Percentiles rank a stretch among this genome's conserved stretches.
Conservation (phyloP, 805 yeast genomes). For the Sugiyamaella valdiviana region DNA sequence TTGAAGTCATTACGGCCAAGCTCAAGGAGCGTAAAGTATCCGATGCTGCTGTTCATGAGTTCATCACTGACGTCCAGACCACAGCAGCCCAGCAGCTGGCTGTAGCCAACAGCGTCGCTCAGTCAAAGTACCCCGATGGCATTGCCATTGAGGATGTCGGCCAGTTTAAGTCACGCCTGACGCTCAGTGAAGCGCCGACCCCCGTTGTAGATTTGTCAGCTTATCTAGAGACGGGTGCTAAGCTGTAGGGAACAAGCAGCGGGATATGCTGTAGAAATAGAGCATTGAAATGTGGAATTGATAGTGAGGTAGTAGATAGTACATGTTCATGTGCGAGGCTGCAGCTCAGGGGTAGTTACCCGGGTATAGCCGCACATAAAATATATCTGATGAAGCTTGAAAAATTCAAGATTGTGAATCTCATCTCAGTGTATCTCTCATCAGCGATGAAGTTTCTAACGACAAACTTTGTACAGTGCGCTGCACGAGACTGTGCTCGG, state of each 20-base stretch:
- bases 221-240: conserved; percentile 24
- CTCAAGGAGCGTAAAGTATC: conserved; percentile 6
- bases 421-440: background rate
- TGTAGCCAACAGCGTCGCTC: background rate
- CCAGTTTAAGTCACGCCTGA: conserved; percentile 49
- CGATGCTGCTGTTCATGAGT: conserved; percentile 7
- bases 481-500: conserved; percentile 72
- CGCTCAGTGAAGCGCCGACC: conserved; percentile 54
- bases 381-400: background rate
- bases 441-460: conserved; percentile 78
- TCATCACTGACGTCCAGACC: conserved; percentile 5
- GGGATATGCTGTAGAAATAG: no score
- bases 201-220: conserved; percentile 36
- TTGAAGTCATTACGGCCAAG: conserved; percentile 5
- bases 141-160: conserved; percentile 40
- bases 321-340: no score
- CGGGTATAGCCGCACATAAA: background rate
- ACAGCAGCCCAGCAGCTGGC: conserved; percentile 2
- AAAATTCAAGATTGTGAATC: background rate
- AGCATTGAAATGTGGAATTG: no score
- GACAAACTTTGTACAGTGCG: conserved; percentile 94
- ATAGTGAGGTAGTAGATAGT: no score
- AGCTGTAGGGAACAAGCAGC: conserved; percentile 22
- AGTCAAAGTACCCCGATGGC: conserved; percentile 44
- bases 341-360: no score